Evolutionary conservation across 345 rosid genomes (phyloP), one percentile per base, ranked within the genome.

Genomic region (Crucihimalaya himalaica): DNA sequence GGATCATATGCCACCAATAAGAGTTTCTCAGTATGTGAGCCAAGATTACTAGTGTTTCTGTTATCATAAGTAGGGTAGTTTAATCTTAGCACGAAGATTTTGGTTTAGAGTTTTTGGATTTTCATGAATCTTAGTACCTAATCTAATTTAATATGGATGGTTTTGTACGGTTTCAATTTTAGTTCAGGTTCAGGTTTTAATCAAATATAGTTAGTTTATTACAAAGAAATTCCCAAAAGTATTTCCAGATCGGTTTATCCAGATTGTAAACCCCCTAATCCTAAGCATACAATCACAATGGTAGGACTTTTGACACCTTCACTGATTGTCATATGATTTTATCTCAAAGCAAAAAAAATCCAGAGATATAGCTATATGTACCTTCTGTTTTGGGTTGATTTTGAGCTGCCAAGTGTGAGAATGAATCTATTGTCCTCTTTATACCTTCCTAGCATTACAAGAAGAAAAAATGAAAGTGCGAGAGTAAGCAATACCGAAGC

Each of bases 401-500:
- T 54, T 82, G 90, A 82, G 87, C 89, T 67, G 75, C 71, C 68
- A 94, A 74, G 75, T 91, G 80, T 39, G 99, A 68, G 74, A 82
- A 94, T 4, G 99, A 92, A 48, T 88, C 87, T 70, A 89, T 53
- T 25, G 99, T 92, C 83, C 83, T 88, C 75, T 73, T 72, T 64
- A 94, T 71, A 69, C 93, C 99, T 68, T 91, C 99, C 99, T 95
- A 21, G 85, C 66, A 75, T 43, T 31, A 12, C n/a, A 47, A 19
- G 1, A 14, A 13, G 13, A 25, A 16, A n/a, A 3, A 40, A 40
- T 1, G 20, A 54, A 21, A 20, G 39, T 63, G 27, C 23, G 53
- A 63, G 53, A 56, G 20, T 67, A 23, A 67, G 56, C 8, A 56
- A 45, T 19, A 23, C 25, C 5, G 12, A 40, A 50, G 14, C 54